Conservation (phyloP, 805 yeast species). For the Teunomyces funiuensis region DNA sequence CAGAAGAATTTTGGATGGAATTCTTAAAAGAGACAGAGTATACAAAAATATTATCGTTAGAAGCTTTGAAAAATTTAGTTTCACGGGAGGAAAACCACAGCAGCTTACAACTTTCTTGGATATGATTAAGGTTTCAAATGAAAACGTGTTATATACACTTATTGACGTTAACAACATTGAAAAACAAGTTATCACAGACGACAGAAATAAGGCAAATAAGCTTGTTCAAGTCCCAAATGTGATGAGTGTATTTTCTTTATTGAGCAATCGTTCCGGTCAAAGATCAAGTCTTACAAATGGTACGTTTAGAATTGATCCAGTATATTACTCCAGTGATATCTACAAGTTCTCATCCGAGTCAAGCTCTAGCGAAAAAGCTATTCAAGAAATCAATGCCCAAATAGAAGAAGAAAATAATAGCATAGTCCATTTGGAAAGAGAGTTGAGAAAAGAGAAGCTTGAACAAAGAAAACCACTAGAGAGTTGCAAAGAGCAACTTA, state of each 20-base stretch:
- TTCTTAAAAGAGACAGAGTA: conserved; percentile 27
- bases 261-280: conserved; percentile 45
- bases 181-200: conserved; percentile 50
- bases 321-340: conserved; percentile 37
- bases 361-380: conserved; percentile 12
- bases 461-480: conserved; percentile 9
- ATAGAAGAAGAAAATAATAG: conserved; percentile 9
- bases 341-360: conserved; percentile 29
- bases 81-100: conserved; percentile 42
- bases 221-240: conserved; percentile 40
- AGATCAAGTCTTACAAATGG: conserved; percentile 40
- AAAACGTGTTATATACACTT: conserved; percentile 55
- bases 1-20: conserved; percentile 32
- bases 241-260: conserved; percentile 39
- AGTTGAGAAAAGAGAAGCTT: conserved; percentile 8
- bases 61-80: conserved; percentile 58
- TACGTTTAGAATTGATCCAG: conserved; percentile 54
- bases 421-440: conserved; percentile 7
- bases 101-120: conserved; percentile 53
- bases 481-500: conserved; percentile 11
- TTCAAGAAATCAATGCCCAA: conserved; percentile 13
- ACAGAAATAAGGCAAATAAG: conserved; percentile 51
- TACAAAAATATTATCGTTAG: conserved; percentile 50
- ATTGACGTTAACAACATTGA: conserved; percentile 67
- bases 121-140: conserved; percentile 54